Evolutionary conservation across 768 basidiomycete species (phyloP), one percentile per base, ranked within the genome.

Genomic region (Trametes cubensis): DNA sequence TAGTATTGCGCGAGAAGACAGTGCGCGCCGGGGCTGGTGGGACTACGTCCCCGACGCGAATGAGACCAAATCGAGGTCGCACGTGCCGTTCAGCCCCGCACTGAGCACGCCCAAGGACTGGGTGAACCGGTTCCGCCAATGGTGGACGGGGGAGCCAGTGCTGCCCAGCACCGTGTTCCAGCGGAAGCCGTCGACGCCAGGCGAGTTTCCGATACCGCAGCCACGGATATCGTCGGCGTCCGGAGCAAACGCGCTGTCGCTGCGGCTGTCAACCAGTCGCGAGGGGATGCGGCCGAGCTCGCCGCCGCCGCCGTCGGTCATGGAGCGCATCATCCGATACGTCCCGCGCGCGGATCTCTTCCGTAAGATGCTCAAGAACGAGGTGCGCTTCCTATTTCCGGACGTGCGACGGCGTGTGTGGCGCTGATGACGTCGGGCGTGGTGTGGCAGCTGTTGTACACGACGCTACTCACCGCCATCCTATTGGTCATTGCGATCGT

Each of bases 361-460:
- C 61, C 80, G 77, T 28, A 70, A 79, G 67, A 85, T 85, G 34
- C 80, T 88, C 74, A 81, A 79, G 65, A 82, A 88, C 69, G 87
- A 88, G 79, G 86, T 86, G 66, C n/a, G 77, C 34, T 34, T 68
- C 26, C 25, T 30, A 17, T 17, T 17, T 28, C 17, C 10, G 20
- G 25, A 14, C 10, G 25, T 17, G 11, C 15, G 14, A 14, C 25
- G 11, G 15, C 25, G 26, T 18, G 23, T 2, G 23, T 11, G 21
- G 25, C 13, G 26, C 26, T 44, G 28, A 39, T 52, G 42, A 53
- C 34, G 23, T 34, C 11, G 8, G 21, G 8, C 18, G n/a, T 23
- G 26, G 38, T 20, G 34, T 4, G 15, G 17, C 49, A 87, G 85
- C 67, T 86, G 13, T 76, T 79, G 41, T 85, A 86, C 65, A 84